These are phyloP conservation scores for Striga hermonthica DNA, from an alignment of 305 asterid species.

Conservation along the genomic window DNA sequence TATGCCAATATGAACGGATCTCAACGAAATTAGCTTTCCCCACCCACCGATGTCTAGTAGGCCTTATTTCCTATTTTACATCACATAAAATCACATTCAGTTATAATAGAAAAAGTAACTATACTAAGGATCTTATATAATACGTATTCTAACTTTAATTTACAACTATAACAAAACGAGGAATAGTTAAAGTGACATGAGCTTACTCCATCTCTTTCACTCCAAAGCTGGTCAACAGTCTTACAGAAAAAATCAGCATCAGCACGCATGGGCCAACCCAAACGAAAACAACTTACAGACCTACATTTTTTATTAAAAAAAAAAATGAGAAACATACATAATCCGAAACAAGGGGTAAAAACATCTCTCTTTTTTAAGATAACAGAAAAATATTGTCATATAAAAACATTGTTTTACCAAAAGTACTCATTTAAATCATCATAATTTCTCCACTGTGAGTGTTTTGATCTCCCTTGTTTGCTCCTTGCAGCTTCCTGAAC, in stretches of 20 bases:
- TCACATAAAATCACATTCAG: constrained; percentile 30
- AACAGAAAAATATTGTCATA: neutral
- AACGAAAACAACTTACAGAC: constrained; percentile 81
- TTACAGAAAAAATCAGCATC: constrained; percentile 82
- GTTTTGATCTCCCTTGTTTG: constrained; percentile 57
- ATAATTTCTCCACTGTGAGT: constrained; percentile 82
- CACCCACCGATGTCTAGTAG: constrained; percentile 61
- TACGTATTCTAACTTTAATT: too few species aligned
- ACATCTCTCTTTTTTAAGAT: constrained; percentile 12
- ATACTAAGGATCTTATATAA: too few species aligned
- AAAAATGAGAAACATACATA: neutral
- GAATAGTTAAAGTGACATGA: constrained; percentile 10
- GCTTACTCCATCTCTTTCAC: constrained; percentile 64
- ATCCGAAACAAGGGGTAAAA: constrained; percentile 4
- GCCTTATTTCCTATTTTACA: constrained; percentile 44
- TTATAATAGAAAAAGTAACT: constrained; percentile 5
- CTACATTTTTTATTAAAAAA: constrained; percentile 36
- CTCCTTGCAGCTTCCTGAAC: constrained; percentile 70
- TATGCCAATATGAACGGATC: constrained; percentile 77
- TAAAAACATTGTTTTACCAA: constrained; percentile 41
- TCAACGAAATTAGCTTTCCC: constrained; percentile 82
- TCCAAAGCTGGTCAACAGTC: constrained; percentile 40
- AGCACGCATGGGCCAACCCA: constrained; percentile 96
- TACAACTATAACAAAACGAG: too few species aligned
- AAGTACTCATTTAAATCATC: constrained; percentile 80